These are phyloP conservation scores for Candida saitoana DNA, from an alignment of 805 yeast genomes.

Conservation along the genomic window DNA sequence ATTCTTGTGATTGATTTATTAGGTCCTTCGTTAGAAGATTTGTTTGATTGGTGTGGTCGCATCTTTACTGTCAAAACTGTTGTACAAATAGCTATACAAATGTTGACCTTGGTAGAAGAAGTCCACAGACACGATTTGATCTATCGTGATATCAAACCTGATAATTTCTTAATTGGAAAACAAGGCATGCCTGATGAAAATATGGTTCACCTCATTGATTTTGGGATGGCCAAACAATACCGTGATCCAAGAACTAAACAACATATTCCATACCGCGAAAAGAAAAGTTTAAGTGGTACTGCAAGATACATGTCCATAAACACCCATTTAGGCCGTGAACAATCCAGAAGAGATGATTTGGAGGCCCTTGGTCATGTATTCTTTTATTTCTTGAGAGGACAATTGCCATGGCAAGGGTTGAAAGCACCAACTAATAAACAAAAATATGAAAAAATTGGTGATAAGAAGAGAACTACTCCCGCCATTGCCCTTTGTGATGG, in stretches of 20 bases:
- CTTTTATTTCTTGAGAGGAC: slow-evolving; percentile 72
- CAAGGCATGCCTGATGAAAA: slow-evolving; percentile 60
- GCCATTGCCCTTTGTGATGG: slow-evolving; percentile 59
- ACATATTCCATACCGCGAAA: slow-evolving; percentile 79
- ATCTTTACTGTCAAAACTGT: slow-evolving; percentile 68
- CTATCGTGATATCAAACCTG: slow-evolving; percentile 81
- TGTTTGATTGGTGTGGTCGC: slow-evolving; percentile 86
- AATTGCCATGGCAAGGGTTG: slow-evolving; percentile 86
- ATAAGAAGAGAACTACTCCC: slow-evolving; percentile 68
- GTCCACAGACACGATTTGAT: slow-evolving; percentile 75
- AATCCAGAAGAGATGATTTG: slow-evolving; percentile 76
- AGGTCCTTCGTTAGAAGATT: slow-evolving; percentile 78
- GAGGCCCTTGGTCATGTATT: slow-evolving; percentile 82
- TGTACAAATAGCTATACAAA: slow-evolving; percentile 70
- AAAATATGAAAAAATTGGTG: slow-evolving; percentile 81
- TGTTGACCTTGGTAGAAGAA: slow-evolving; percentile 67
- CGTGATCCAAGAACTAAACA: slow-evolving; percentile 75
- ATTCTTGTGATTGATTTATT: slow-evolving; percentile 71
- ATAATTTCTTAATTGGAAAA: slow-evolving; percentile 69
- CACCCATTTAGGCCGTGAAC: slow-evolving; percentile 84
- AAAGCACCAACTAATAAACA: slow-evolving; percentile 83
- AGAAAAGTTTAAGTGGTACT: slow-evolving; percentile 77
- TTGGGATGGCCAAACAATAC: slow-evolving; percentile 84
- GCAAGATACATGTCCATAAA: slow-evolving; percentile 86
- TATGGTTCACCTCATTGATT: slow-evolving; percentile 70